Base-by-base conservation (phyloP, 2,329 filamentous ascomycete genomes). In the Penicillium sp. region DNA sequence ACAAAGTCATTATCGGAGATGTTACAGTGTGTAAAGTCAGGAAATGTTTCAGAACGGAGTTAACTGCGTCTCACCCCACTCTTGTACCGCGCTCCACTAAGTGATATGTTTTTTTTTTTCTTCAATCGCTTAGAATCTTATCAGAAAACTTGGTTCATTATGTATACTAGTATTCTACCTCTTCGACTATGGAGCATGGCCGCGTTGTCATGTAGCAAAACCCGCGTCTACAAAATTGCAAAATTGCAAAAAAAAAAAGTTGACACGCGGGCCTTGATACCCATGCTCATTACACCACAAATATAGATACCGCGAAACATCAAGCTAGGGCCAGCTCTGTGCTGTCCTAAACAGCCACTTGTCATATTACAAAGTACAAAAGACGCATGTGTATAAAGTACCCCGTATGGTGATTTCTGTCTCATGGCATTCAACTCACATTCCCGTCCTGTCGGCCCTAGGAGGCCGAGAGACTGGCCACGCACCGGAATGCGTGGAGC, bases 271-370 rank as follows among this genome's bases (percentile, higher is more conserved):
- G 19, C 27, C 19, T 38, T 2, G 6, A 29, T 21, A 46, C 45
- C 49, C 33, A 43, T 38, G 33, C 31, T 33, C 15, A 27, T 48
- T 31, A 50, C 61, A 52, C 59, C 62, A 63, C 62, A 56, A 56
- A 50, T 57, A 59, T 62, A 52, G 49, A 50, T 59, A 59, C 62
- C 60, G 41, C 57, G 50, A 55, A 50, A 55, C 57, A 49, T 33
- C 25, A 43, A 31, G 17, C 41, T 35, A 21, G 50, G 23, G 8
- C 47, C 17, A 43, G 31, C 31, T 56, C 38, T 37, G 50, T 17
- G 17, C 17, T 5, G n/a, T 40, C 7, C 35, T 52, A 40, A 40
- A 38, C 41, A 21, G 38, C 23, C 53, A 31, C 17, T 41, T 48
- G 42, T 47, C 49, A 56, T 38, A 45, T 25, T 45, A 37, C n/a